Base-by-base conservation (phyloP, 2,329 filamentous ascomycete genomes). In the Aciculosporium take region DNA sequence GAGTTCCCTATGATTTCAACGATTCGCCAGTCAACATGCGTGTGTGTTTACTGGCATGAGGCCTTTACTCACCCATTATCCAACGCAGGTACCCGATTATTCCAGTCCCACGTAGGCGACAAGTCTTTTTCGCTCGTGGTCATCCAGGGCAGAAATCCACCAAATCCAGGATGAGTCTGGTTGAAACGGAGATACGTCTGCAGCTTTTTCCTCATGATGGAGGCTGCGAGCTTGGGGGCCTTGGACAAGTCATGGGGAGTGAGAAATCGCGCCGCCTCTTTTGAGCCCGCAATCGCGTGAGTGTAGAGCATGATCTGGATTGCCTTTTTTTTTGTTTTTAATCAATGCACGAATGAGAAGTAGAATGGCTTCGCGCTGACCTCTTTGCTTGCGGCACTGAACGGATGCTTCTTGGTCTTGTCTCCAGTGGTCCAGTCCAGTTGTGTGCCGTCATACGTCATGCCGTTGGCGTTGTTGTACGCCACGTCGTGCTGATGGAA, bases 301-400 rank as follows among this genome's bases (percentile, higher is more conserved):
- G 64, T 52, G 37, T 65, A 64, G 4, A 66, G 52, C 60, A 66
- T 66, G 13, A 67, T 56, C 46, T 66, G 63, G 1, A 66, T 53
- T 5, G 61, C 54, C 62, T 63, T 23, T n/a, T 7, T 40, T 23
- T 39, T 34, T 28, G n/a, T 17, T 9, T 5, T n/a, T 18, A 33
- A 13, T 23, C 7, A 13, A 23, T 15, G 5, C 8, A 28, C n/a
- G 18, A 21, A 21, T 24, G 21, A 15, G 3, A 27, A 27, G 13
- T 10, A 32, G 3, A 13, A 29, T 13, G 6, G 0, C n/a, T 13
- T 37, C n/a, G 4, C 20, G 20, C 46, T 47, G 23, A 54, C 55
- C 48, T 59, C 58, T 45, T 60, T 60, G 41, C 61, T 57, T 37
- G 59, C 53, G 42, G 67, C 56, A 42, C 62, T 65, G 40, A 64